A percentile compares a stretch with the other conserved stretches of the same genome.
Conservation (phyloP, 2,329 filamentous ascomycete species). For the Ascochyta viciae-villosae region DNA sequence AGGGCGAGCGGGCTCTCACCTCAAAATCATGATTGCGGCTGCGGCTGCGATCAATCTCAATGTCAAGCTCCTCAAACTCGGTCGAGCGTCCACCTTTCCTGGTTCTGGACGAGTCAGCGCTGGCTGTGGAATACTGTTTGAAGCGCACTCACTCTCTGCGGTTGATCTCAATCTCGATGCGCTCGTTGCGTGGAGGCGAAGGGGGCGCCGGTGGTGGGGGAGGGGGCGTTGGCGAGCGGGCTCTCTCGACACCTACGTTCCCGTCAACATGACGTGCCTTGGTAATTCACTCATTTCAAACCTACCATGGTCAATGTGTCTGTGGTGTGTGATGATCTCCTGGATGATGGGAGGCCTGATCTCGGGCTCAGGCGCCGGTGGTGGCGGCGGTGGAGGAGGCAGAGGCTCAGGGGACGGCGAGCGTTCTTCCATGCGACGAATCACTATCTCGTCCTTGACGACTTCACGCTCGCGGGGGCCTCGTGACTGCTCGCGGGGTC, state of each 20-base stretch:
- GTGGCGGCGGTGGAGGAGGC: slow-evolving; percentile 53
- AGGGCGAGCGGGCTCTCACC: slow-evolving; percentile 48
- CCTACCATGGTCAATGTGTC: slow-evolving; percentile 85
- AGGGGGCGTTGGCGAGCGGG: slow-evolving; percentile 57
- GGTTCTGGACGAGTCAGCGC: slow-evolving; percentile 33
- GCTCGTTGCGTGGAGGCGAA: slow-evolving; percentile 56
- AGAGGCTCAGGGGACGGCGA: slow-evolving; percentile 60
- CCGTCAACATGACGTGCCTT: slow-evolving; percentile 1
- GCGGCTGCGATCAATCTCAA: slow-evolving; percentile 66
- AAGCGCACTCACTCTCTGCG: slow-evolving; percentile 54
- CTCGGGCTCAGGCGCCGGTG: slow-evolving; percentile 67
- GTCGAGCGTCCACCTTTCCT: slow-evolving; percentile 54
- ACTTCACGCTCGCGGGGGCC: slow-evolving; percentile 46
- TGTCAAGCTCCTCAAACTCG: slow-evolving; percentile 66
- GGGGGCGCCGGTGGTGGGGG: slow-evolving; percentile 57
- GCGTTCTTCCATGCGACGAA: slow-evolving; percentile 53
- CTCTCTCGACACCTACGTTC: slow-evolving; percentile 53
- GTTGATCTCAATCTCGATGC: slow-evolving; percentile 63
- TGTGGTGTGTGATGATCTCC: slow-evolving; percentile 88
- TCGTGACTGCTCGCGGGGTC: slow-evolving; percentile 45
- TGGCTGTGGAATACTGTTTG: background rate
- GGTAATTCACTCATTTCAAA: slow-evolving; percentile 12
- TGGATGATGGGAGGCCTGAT: slow-evolving; percentile 82
- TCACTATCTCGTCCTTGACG: slow-evolving; percentile 52
- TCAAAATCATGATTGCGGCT: slow-evolving; percentile 32